Percentiles rank a stretch among this genome's conserved stretches.
phyloP scores from a whole-genome alignment of 129 eudicot species.

The Centrapalus pauciflorus region DNA sequence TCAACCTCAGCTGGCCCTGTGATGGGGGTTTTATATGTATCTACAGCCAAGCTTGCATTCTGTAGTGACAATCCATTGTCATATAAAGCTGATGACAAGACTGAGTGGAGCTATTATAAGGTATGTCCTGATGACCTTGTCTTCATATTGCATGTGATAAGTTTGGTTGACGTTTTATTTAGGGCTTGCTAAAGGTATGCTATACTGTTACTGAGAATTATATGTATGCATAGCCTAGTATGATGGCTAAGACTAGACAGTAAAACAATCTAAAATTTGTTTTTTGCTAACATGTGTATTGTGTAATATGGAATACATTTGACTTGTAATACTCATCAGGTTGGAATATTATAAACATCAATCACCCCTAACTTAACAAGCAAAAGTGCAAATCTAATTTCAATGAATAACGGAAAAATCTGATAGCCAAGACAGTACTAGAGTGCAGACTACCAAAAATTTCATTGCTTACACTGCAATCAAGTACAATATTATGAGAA shows the following conservation, averaged over 20 bases:
- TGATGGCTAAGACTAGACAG: neutral
- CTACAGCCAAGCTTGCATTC: slow-evolving; percentile 84
- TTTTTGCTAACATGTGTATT: neutral
- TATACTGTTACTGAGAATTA: neutral
- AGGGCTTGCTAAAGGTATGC: neutral
- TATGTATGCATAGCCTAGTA: neutral
- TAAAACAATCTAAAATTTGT: neutral
- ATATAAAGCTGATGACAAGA: slow-evolving; percentile 53
- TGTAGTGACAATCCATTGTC: slow-evolving; percentile 89
- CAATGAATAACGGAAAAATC: no score
- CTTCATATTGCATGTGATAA: neutral
- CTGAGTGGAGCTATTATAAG: slow-evolving; percentile 97
- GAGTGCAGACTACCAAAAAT: no score
- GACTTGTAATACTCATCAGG: neutral
- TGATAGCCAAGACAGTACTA: no score
- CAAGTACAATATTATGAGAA: no score
- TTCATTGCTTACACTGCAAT: no score
- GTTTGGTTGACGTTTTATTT: neutral
- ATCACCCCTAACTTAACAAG: neutral
- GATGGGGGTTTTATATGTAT: slow-evolving; percentile 72
- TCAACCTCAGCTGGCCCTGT: slow-evolving; percentile 97
- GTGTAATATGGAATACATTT: neutral
- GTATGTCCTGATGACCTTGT: slow-evolving; percentile 27
- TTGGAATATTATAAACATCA: neutral
- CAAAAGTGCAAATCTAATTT: no score